Percentiles rank a stretch among this genome's conserved stretches.
Conservation (phyloP, 345 rosid genomes). For the Sonneratia caseolaris region DNA sequence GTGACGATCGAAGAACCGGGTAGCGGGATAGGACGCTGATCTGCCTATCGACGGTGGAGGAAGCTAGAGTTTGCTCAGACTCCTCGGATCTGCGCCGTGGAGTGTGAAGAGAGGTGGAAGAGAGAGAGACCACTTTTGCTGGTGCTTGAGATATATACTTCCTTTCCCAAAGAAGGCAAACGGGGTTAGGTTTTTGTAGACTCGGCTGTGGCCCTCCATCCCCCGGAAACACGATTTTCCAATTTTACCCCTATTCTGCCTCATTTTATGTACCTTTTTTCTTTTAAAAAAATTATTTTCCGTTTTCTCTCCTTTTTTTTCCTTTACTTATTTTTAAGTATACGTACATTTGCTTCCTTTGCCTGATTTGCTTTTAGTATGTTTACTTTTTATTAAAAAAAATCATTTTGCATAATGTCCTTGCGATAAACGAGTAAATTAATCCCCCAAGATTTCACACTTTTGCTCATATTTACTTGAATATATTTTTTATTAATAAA, state of each 20-base stretch:
- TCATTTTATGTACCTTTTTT: neutral
- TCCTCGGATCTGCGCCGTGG: constrained; percentile 98
- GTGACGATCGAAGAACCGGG: constrained; percentile 8
- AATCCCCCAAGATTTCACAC: too few species aligned
- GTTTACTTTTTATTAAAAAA: too few species aligned
- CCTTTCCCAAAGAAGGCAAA: neutral
- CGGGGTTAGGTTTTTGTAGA: constrained; percentile 7
- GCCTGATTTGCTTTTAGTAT: too few species aligned
- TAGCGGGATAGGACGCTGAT: constrained; percentile 6
- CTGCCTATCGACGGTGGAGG: neutral
- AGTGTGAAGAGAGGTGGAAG: constrained; percentile 19
- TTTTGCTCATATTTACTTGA: too few species aligned
- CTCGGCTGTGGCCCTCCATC: neutral
- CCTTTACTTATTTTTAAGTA: neutral
- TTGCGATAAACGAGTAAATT: too few species aligned
- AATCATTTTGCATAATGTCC: too few species aligned
- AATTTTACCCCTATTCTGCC: neutral
- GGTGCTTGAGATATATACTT: neutral
- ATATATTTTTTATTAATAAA: too few species aligned
- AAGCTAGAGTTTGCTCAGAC: constrained; percentile 45
- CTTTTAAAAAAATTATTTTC: too few species aligned
- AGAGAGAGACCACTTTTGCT: neutral
- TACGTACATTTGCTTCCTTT: neutral
- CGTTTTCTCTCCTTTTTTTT: neutral
- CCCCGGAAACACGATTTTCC: neutral